Evolutionary conservation across 164 flowering plant genomes (phyloP).

Genomic region (Cinnamomum micranthum): DNA sequence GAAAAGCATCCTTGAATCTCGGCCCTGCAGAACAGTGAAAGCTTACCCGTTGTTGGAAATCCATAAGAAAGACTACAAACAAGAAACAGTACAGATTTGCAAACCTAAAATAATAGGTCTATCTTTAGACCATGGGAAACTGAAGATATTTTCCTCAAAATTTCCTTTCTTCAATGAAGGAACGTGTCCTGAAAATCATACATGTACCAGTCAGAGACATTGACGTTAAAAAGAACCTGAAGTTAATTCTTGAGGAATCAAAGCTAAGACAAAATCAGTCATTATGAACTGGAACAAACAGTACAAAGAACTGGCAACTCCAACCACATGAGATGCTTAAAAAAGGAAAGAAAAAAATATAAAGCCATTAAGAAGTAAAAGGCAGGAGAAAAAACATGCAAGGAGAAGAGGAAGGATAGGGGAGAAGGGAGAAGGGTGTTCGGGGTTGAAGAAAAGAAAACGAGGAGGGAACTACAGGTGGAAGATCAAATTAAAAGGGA

Average conservation of each 20-base stretch:
- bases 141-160: slow-evolving; percentile 64
- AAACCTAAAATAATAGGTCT: slow-evolving; percentile 80
- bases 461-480: too few species aligned
- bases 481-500: too few species aligned
- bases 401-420: too few species aligned
- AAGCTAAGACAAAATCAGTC: background rate
- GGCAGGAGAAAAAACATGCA: too few species aligned
- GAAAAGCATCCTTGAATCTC: slow-evolving; percentile 93
- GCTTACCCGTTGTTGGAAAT: background rate
- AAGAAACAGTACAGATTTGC: background rate
- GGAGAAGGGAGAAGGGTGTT: too few species aligned
- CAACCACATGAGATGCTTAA: background rate
- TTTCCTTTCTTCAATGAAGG: slow-evolving; percentile 88
- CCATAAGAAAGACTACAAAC: background rate
- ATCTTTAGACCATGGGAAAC: slow-evolving; percentile 70
- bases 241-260: background rate
- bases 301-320: background rate
- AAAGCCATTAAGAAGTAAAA: too few species aligned
- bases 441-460: too few species aligned
- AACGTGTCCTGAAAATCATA: slow-evolving; percentile 54
- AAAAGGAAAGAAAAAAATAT: background rate
- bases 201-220: background rate
- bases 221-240: background rate
- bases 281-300: background rate
- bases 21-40: slow-evolving; percentile 48